Base-by-base conservation (phyloP, 2,329 filamentous ascomycete species). In the Colletotrichum tropicale region DNA sequence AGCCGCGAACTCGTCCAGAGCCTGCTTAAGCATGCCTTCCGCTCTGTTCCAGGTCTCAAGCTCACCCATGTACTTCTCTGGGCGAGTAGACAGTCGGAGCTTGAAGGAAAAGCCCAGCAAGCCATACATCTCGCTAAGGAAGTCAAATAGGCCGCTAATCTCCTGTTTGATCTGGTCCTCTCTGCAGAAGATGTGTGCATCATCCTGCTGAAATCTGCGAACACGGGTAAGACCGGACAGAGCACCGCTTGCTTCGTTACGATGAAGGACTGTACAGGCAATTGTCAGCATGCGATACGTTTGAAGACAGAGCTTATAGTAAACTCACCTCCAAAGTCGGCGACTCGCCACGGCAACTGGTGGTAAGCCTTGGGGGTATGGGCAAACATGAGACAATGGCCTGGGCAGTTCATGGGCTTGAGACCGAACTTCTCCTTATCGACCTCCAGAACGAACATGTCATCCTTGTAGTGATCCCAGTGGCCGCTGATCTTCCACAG, bases 321-420 rank as follows among this genome's bases (percentile, higher is more conserved):
- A 30, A 52, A 98, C 95, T 84, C 68, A 65, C 68, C 68, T 60
- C 96, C 96, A 85, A 98, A 98, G 84, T 99, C 97, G 67, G 97
- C 96, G 86, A 98, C 94, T 81, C 97, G 91, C 86, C 98, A 93
- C 32, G 97, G 97, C 74, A 99, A 88, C 80, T 98, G 96, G 81
- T 94, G 90, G 85, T 98, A 98, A 85, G 94, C 97, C 81, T 95
- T 91, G 82, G 95, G 94, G 70, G 94, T 91, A 84, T 96, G 94
- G 66, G 91, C 92, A 84, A 98, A 98, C 81, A 98, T 94, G 78
- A 97, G 87, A 85, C 95, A 98, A 86, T 98, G 96, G 32, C 96
- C 96, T 6, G 97, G 97, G 86, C 97, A 99, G 88, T 98, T 98
- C 97, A 98, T 98, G 32, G 96, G 96, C 88, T 98, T 98, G 67